These are phyloP conservation scores for Colletotrichum phormii DNA, from an alignment of 2,329 filamentous ascomycete species.

Conservation along the genomic window DNA sequence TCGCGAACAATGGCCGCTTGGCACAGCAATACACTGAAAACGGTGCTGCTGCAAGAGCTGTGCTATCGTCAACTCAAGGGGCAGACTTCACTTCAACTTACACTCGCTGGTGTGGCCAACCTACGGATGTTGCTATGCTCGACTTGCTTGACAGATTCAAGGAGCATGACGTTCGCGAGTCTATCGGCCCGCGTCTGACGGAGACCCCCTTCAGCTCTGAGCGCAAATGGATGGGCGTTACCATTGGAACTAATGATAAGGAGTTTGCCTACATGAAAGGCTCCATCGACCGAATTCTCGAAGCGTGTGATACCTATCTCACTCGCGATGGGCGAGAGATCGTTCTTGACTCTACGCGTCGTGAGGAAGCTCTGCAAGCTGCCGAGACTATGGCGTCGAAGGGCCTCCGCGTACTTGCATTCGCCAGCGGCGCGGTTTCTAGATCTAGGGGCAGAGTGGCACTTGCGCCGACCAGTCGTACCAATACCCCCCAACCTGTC, in stretches of 20 bases:
- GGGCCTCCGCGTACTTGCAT: constrained; percentile 90
- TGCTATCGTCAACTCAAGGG: constrained; percentile 86
- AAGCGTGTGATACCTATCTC: constrained; percentile 90
- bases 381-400: constrained; percentile 89
- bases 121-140: constrained; percentile 96
- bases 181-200: constrained; percentile 81
- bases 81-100: constrained; percentile 71
- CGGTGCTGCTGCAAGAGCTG: constrained; percentile 78
- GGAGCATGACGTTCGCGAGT: constrained; percentile 90
- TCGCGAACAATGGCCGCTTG: constrained; percentile 93
- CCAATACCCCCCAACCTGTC: constrained; percentile 63
- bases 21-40: constrained; percentile 78
- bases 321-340: constrained; percentile 88
- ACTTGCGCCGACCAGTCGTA: constrained; percentile 53
- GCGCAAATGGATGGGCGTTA: constrained; percentile 99
- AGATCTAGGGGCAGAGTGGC: constrained; percentile 57
- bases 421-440: constrained; percentile 83
- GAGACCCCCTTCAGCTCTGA: constrained; percentile 98
- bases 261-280: constrained; percentile 97
- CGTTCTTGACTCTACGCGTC: constrained; percentile 80
- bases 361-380: constrained; percentile 80
- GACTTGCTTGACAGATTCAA: constrained; percentile 92
- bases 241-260: constrained; percentile 74
- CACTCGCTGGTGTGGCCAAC: constrained; percentile 95
- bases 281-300: constrained; percentile 86